A percentile compares a stretch with the other conserved stretches of the same genome.
These are phyloP conservation scores for Colletotrichum somersetense DNA, from an alignment of 2,329 filamentous ascomycete genomes.

Conservation along the genomic window DNA sequence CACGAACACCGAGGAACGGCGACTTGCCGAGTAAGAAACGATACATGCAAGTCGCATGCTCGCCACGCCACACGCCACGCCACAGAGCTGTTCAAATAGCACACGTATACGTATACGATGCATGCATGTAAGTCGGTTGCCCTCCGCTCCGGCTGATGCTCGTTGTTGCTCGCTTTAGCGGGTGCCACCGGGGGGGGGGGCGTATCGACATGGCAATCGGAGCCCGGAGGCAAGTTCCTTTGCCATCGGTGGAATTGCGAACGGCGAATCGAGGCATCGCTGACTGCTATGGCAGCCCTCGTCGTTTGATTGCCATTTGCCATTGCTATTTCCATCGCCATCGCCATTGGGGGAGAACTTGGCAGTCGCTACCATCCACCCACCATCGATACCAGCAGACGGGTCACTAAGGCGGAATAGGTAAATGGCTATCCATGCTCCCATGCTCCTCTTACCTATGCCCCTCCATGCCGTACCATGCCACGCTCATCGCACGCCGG, in stretches of 20 bases:
- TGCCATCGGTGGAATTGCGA: constrained; percentile 10
- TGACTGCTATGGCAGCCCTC: neutral
- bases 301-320: constrained; percentile 17
- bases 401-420: constrained; percentile 20
- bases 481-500: constrained; percentile 39
- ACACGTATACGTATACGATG: neutral
- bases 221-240: neutral
- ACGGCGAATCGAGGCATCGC: constrained; percentile 13
- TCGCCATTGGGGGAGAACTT: constrained; percentile 1
- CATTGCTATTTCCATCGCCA: constrained; percentile 5
- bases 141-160: constrained; percentile 16
- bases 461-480: constrained; percentile 29
- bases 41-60: constrained; percentile 27
- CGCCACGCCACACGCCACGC: constrained; percentile 16
- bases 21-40: constrained; percentile 25
- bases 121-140: constrained; percentile 12
- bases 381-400: constrained; percentile 10
- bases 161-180: constrained; percentile 15
- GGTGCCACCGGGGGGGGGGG: constrained; percentile 19
- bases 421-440: constrained; percentile 32
- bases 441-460: constrained; percentile 21
- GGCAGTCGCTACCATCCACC: neutral
- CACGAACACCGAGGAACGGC: constrained; percentile 13
- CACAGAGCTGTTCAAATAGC: constrained; percentile 9
- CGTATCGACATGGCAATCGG: constrained; percentile 13